phyloP scores from a whole-genome alignment of 441 rosid species.

The Pelargonium cotyledonis region DNA sequence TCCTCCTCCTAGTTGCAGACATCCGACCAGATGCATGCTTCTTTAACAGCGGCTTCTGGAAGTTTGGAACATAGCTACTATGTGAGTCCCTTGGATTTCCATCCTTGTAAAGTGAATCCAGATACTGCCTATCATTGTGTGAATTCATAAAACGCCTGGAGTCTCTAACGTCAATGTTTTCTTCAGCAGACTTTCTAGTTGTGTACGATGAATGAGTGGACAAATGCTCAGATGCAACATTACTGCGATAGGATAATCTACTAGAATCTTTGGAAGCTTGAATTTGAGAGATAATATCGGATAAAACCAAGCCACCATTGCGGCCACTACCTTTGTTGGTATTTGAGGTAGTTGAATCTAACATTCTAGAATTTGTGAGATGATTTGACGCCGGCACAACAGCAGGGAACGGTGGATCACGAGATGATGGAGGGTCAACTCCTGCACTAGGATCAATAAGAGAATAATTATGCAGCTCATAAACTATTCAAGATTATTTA shows the following conservation, averaged over 20 bases:
- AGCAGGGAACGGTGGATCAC: constrained; percentile 89
- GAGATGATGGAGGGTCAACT: constrained; percentile 99
- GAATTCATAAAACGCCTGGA: constrained; percentile 47
- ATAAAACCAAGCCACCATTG: constrained; percentile 80
- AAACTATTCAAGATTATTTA: constrained; percentile 16
- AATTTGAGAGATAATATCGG: constrained; percentile 83
- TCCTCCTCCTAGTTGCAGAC: constrained; percentile 83
- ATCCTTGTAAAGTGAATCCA: constrained; percentile 52
- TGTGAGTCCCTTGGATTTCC: constrained; percentile 60
- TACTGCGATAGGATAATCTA: constrained; percentile 55
- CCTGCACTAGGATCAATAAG: constrained; percentile 89
- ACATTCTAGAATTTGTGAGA: constrained; percentile 39
- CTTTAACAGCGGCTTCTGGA: constrained; percentile 95
- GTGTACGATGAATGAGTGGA: constrained; percentile 58
- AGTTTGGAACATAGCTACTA: constrained; percentile 73
- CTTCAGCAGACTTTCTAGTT: constrained; percentile 64
- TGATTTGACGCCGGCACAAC: constrained; percentile 64
- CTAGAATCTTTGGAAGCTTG: constrained; percentile 94
- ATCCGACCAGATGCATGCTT: constrained; percentile 71
- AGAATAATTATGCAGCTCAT: constrained; percentile 57
- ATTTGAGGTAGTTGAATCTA: constrained; percentile 50
- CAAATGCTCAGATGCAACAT: constrained; percentile 47
- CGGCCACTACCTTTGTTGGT: constrained; percentile 54
- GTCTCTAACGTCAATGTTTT: constrained; percentile 49
- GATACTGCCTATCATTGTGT: constrained; percentile 63